Evolutionary conservation across 208 protist species (phyloP), one percentile per base, ranked within the genome.

Genomic region (Trypanosoma platydactyli): DNA sequence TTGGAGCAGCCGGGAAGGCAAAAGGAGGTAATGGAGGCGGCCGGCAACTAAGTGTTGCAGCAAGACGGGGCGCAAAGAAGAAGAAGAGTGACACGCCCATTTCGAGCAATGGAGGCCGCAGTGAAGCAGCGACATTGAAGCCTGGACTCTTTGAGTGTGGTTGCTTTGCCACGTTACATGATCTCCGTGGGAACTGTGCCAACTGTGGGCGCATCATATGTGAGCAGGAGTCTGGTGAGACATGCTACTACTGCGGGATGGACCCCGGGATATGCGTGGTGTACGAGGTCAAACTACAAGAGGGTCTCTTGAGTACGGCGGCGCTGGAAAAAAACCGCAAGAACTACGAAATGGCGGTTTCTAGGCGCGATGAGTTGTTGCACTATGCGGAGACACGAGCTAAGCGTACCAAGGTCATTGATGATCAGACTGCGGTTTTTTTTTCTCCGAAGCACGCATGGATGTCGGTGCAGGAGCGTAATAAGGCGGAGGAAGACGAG

Each of bases 191-290:
- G 45, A 94, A 91, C 75, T 96, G 91, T 76, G 80, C 71, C 30
- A 94, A 96, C 74, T 96, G 91, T 67, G 91, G 91, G 0, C 83
- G 91, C 22, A 93, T 96, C 72, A 89, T 96, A 59, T 96, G 91
- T 65, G 85, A 91, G 76, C 84, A 94, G 75, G 91, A 96, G 72
- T 66, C 77, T 5, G 76, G 83, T 65, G 87, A 91, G 27, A 55
- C 57, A 42, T 96, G 91, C 76, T 96, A 94, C 69, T 79, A 68
- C 20, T 96, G 91, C 73, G 91, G 87, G 3, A 48, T 94, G 27
- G 77, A 84, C 42, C 88, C 91, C 18, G 51, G 54, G 38, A 73
- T 68, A 3, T 94, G 86, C 73, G 75, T 93, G 18, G 84, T 84
- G 16, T 93, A 91, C 60, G 88, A 94, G 51, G 86, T 94, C 50